Evolutionary conservation across 2,329 filamentous ascomycete species (phyloP), one percentile per base, ranked within the genome.

Genomic region (Xylogone sp.): DNA sequence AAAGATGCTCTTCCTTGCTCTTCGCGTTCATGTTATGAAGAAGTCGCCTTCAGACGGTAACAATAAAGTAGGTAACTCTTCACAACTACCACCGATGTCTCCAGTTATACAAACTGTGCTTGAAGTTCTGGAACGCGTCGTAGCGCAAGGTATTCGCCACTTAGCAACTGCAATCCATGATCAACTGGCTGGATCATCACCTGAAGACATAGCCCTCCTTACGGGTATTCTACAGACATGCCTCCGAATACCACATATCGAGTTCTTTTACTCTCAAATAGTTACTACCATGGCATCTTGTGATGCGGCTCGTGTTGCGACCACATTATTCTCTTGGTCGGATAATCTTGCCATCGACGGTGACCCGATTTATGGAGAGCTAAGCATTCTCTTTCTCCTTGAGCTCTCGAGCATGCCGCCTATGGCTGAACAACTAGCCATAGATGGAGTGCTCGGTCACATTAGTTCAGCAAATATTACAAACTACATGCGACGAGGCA

Each of bases 251-350:
- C 89, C 90, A 0, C 85, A 86, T 45, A 85, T 90, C 53, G 83
- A 88, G 50, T 80, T 88, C 57, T 82, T 84, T 46, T 83, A 88
- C 56, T 76, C 81, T 13, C 86, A 90, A 59, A 81, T 93, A 34
- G 77, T 90, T 49, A 81, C 84, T 62, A 84, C 85, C 58, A 76
- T 90, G 75, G 75, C 81, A 1, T 81, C 82, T 45, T 84, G 91
- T 65, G 84, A 88, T 56, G 86, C 86, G 1, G 79, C 90, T 44
- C 88, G 93, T 62, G 88, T 91, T 54, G 92, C 91, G 1, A 85
- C 87, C 5, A 90, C 88, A 29, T 78, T 99, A 4, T 97, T 93
- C 70, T 96, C 91, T 0, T 99, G 94, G 94, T 83, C 93, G 3
- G 91, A 97, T 68, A 84, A 86, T 58, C 78, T 97, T 21, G 81